These are phyloP conservation scores for Globisporangium cystogenes DNA, from an alignment of 352 stramenopile species.

Conservation along the genomic window DNA sequence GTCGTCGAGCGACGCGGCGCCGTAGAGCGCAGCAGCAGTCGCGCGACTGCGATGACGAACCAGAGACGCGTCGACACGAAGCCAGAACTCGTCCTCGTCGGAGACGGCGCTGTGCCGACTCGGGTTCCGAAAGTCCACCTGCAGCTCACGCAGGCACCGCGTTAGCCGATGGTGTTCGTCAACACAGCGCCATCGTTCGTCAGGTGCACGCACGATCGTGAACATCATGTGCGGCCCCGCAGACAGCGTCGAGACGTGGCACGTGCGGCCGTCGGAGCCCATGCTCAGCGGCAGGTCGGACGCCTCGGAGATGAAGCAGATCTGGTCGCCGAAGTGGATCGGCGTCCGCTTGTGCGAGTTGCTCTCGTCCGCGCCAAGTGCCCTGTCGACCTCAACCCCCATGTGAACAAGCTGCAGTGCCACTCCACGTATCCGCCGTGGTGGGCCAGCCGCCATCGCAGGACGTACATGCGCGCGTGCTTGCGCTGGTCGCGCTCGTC, in stretches of 20 bases:
- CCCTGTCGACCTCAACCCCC: slow-evolving; percentile 9
- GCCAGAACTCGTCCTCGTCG: slow-evolving; percentile 45
- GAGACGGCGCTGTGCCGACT: slow-evolving; percentile 36
- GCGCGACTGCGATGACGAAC: slow-evolving; percentile 5
- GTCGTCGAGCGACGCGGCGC: neutral
- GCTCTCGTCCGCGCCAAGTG: slow-evolving; percentile 23
- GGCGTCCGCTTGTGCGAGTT: slow-evolving; percentile 46
- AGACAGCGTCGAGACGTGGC: slow-evolving; percentile 13
- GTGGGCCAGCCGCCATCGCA: neutral
- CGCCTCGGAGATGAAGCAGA: slow-evolving; percentile 46
- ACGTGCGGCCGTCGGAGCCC: slow-evolving; percentile 32
- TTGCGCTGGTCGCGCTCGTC: slow-evolving; percentile 2
- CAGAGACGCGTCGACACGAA: slow-evolving; percentile 31
- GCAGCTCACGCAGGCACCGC: neutral
- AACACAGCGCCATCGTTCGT: neutral
- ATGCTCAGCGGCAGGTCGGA: slow-evolving; percentile 46
- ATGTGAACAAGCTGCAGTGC: neutral
- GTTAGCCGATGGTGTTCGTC: neutral
- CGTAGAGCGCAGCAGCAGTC: neutral
- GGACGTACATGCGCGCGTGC: slow-evolving; percentile 14
- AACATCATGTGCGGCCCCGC: slow-evolving; percentile 55
- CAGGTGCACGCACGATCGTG: slow-evolving; percentile 29
- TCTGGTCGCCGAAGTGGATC: slow-evolving; percentile 52
- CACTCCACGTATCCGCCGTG: neutral
- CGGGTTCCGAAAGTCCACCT: slow-evolving; percentile 51